Conservation (phyloP, 2,329 filamentous ascomycete genomes). For the Botryosphaeria dothidea region DNA sequence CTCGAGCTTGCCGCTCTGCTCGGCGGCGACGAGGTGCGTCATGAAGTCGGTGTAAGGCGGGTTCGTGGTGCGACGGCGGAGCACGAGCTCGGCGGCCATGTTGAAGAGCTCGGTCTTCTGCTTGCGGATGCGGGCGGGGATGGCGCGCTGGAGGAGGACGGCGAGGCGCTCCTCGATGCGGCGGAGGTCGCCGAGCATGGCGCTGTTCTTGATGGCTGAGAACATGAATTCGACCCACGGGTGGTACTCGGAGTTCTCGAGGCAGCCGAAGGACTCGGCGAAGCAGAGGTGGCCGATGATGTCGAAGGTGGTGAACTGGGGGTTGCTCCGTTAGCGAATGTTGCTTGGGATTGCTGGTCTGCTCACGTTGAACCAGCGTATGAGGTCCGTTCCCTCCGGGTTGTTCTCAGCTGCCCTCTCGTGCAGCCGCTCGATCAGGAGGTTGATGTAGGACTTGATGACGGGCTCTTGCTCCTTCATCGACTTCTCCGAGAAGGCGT, state of each 20-base stretch:
- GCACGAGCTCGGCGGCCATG: not conserved
- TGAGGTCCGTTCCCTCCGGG: not conserved
- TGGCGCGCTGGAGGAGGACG: not conserved
- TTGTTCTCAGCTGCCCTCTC: not conserved
- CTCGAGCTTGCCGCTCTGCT: constrained; percentile 28
- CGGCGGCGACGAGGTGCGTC: constrained; percentile 37
- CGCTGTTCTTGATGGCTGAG: constrained; percentile 22
- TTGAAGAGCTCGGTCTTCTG: not conserved
- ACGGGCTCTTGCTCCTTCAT: constrained; percentile 31
- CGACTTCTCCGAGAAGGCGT: constrained; percentile 34
- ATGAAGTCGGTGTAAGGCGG: constrained; percentile 34
- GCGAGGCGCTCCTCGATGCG: not conserved
- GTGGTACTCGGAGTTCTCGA: constrained; percentile 24
- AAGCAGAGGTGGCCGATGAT: constrained; percentile 29
- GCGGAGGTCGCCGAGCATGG: not conserved
- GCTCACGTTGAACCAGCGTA: constrained; percentile 2
- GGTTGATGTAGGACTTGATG: constrained; percentile 34
- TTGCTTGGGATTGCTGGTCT: not conserved
- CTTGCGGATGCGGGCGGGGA: not conserved
- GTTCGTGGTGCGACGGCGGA: constrained; percentile 22
- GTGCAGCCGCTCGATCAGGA: constrained; percentile 25
- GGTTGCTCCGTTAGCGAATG: not conserved
- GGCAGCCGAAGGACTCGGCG: constrained; percentile 30
- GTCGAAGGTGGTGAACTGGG: constrained; percentile 13
- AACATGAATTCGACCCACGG: constrained; percentile 22